These are phyloP conservation scores for Aegle marmelos DNA, from an alignment of 345 rosid genomes.

Conservation along the genomic window DNA sequence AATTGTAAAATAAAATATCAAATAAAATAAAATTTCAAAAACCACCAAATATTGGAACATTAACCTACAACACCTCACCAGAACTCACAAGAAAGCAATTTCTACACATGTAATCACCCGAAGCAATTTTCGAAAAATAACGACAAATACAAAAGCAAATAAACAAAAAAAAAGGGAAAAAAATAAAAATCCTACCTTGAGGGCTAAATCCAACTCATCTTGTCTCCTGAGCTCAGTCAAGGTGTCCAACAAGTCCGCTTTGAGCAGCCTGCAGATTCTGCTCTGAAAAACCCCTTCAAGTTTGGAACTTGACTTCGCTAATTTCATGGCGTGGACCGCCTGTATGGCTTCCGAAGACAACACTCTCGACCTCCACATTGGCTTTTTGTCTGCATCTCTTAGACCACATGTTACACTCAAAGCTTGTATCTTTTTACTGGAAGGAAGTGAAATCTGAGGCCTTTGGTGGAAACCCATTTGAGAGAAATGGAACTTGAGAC, in stretches of 20 bases:
- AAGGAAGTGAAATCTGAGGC: not conserved
- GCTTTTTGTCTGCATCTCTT: constrained; percentile 33
- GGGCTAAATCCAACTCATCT: constrained; percentile 48
- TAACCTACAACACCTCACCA: too few relatives aligned
- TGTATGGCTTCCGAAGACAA: constrained; percentile 56
- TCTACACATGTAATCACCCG: not conserved
- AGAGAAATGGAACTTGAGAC: constrained; percentile 19
- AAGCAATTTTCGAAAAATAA: not conserved
- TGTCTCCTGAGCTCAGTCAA: constrained; percentile 47
- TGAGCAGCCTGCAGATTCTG: constrained; percentile 51
- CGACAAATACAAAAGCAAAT: not conserved
- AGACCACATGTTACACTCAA: constrained; percentile 38
- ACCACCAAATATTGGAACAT: too few relatives aligned
- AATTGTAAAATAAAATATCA: not conserved
- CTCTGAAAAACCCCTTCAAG: constrained; percentile 24
- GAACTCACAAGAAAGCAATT: too few relatives aligned
- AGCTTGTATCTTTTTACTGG: not conserved
- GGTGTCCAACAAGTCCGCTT: constrained; percentile 48
- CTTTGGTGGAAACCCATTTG: constrained; percentile 10
- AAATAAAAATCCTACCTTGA: constrained; percentile 25
- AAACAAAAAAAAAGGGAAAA: not conserved
- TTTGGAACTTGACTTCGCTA: constrained; percentile 43
- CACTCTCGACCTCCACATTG: constrained; percentile 45
- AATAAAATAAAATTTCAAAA: not conserved
- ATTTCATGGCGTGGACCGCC: constrained; percentile 53